Base-by-base conservation (phyloP, 805 yeast genomes). In the Sugiyamaella chiloensis region DNA sequence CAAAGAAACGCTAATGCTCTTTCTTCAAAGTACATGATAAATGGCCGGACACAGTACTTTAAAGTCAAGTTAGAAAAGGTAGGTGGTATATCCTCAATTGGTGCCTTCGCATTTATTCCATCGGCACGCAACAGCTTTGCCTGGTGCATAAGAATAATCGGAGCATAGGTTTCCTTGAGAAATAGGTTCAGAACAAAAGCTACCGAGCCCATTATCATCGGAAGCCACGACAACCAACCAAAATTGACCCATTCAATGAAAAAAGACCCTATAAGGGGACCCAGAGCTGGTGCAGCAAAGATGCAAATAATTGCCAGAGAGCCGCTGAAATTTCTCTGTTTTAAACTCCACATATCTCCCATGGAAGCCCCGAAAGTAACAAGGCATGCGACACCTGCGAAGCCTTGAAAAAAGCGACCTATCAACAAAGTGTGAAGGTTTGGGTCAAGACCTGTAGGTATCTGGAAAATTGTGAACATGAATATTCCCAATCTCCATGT, bases 331-430 rank as follows among this genome's bases (percentile, higher is more conserved):
- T 79, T 79, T 56, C 80, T 63, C 2, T 58, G 52, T 34, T 61
- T 58, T 4, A 73, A 71, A 21, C 59, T 53, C 56, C 66, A 76
- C 39, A 76, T 58, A 59, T 76, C 81, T 7, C 77, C 72, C 65
- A 73, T 60, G 21, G 66, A 64, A 29, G 78, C 78, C 9, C 80
- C 79, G 3, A 72, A 52, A 6, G 71, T 73, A n/a, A 71, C 78
- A 39, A 75, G 62, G 2, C 78, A 73, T n/a, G 78, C 74, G 34
- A 76, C 74, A 5, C 77, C 75, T 50, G 71, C 61, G 50, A 74
- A 68, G 4, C 80, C 80, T 4, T 75, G 64, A 44, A 75, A 67
- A 54, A 74, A 75, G 42, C 80, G 58, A 44, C 70, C 67, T n/a
- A 74, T 56, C 67, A 75, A 61, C 16, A 75, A 56, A 27, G 74